Conservation (phyloP, 1,284 basidiomycete species). For the Fomes fomentarius region DNA sequence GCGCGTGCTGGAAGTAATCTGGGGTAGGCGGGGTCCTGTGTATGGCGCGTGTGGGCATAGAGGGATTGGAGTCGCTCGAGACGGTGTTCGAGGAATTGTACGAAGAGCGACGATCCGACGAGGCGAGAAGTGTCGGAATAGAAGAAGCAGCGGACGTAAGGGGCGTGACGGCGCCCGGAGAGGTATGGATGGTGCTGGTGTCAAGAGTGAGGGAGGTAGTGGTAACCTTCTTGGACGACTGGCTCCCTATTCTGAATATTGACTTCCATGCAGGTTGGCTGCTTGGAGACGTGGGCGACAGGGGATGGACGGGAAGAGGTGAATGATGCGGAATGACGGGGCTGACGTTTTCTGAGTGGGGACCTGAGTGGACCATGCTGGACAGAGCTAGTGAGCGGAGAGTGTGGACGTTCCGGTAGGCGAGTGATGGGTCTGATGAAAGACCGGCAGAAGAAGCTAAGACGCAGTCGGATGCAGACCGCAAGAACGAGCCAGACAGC, state of each 20-base stretch:
- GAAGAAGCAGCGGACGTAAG: slow-evolving; percentile 50
- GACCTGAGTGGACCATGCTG: slow-evolving; percentile 25
- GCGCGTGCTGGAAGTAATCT: slow-evolving; percentile 28
- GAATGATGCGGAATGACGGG: slow-evolving; percentile 26
- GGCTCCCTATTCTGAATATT: slow-evolving; percentile 55
- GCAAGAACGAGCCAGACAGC: slow-evolving; percentile 4
- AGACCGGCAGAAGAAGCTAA: slow-evolving; percentile 3
- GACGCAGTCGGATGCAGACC: slow-evolving; percentile 2
- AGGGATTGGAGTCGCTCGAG: slow-evolving; percentile 63
- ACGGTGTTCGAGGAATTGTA: slow-evolving; percentile 73
- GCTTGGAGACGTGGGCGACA: slow-evolving; percentile 23
- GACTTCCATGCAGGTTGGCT: slow-evolving; percentile 54
- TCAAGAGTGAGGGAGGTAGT: slow-evolving; percentile 39
- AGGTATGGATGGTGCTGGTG: slow-evolving; percentile 39
- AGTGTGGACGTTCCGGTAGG: slow-evolving; percentile 10
- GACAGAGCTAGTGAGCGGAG: slow-evolving; percentile 12
- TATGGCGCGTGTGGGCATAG: slow-evolving; percentile 36
- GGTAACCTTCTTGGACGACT: slow-evolving; percentile 52
- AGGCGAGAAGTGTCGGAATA: slow-evolving; percentile 50
- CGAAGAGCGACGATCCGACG: slow-evolving; percentile 61
- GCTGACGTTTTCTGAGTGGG: slow-evolving; percentile 27
- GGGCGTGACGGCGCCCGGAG: slow-evolving; percentile 38
- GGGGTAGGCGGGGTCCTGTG: slow-evolving; percentile 34
- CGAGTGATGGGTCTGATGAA: slow-evolving; percentile 22
- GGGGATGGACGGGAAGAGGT: slow-evolving; percentile 20